Conservation (phyloP, 495 filamentous ascomycete species). For the Annulohypoxylon moriforme region DNA sequence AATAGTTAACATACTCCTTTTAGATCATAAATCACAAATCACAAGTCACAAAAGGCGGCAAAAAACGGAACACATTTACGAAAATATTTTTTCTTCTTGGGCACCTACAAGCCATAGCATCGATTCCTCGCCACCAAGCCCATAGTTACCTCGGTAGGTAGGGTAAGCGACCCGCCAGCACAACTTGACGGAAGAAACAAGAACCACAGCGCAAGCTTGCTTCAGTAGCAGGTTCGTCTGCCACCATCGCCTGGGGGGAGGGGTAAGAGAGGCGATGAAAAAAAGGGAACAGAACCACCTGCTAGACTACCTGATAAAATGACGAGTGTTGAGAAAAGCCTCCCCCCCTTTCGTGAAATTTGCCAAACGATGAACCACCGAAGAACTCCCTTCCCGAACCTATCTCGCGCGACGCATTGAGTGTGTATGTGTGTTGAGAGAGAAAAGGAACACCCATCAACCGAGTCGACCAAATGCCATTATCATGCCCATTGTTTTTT, state of each 20-base stretch:
- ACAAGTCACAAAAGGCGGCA: not conserved
- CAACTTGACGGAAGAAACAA: constrained; percentile 29
- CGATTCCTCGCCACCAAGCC: constrained; percentile 26
- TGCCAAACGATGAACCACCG: constrained; percentile 37
- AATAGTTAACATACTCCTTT: not conserved
- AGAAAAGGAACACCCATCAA: constrained; percentile 30
- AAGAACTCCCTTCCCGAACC: constrained; percentile 39
- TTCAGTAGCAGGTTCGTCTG: constrained; percentile 22
- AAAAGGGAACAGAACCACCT: constrained; percentile 18
- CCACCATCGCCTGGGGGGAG: not conserved
- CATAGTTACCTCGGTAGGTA: no score
- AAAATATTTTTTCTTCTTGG: constrained; percentile 30
- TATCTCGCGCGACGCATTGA: constrained; percentile 25
- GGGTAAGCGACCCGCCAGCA: constrained; percentile 4
- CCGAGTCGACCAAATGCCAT: constrained; percentile 40
- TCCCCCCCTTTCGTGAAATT: constrained; percentile 5
- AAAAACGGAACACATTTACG: constrained; percentile 6
- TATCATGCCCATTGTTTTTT: constrained; percentile 26
- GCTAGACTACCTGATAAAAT: constrained; percentile 37
- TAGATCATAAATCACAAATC: not conserved
- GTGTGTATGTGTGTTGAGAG: constrained; percentile 6
- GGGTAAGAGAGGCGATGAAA: not conserved
- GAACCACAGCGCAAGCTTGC: constrained; percentile 23
- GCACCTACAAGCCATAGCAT: constrained; percentile 25
- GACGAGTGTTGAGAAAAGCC: constrained; percentile 13